Conservation (phyloP, 164 flowering plant genomes). For the Chimonanthus salicifolius region DNA sequence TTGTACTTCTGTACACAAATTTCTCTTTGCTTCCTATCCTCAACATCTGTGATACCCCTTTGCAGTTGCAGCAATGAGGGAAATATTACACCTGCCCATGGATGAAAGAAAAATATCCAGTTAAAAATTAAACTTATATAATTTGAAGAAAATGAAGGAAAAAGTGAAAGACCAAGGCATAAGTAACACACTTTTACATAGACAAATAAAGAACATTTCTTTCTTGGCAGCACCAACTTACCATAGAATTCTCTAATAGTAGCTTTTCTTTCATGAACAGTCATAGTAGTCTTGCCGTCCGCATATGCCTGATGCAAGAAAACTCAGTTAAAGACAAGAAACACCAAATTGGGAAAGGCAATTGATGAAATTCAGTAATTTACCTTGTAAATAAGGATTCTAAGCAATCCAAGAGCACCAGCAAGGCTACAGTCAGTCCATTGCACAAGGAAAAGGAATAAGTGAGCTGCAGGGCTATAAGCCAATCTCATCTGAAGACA, state of each 20-base stretch:
- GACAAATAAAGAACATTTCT: background rate
- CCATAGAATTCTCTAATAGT: conserved; percentile 83
- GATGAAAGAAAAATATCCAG: background rate
- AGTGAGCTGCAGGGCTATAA: conserved; percentile 78
- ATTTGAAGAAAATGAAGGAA: background rate
- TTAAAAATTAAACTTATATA: background rate
- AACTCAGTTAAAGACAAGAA: background rate
- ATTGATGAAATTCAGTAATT: background rate
- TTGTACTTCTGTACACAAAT: conserved; percentile 50
- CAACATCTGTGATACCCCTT: conserved; percentile 76
- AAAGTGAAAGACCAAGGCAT: background rate
- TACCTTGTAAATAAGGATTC: conserved; percentile 85
- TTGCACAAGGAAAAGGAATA: conserved; percentile 81
- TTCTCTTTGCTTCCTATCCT: conserved; percentile 73
- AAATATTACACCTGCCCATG: conserved; percentile 63
- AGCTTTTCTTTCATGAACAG: conserved; percentile 78
- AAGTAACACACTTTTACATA: background rate
- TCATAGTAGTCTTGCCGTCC: conserved; percentile 88
- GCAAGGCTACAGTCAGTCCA: conserved; percentile 93
- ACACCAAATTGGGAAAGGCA: background rate
- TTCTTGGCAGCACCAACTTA: conserved; percentile 19
- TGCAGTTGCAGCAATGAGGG: conserved; percentile 87
- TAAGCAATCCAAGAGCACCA: conserved; percentile 84
- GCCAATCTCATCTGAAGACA: conserved; percentile 89
- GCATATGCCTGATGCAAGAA: conserved; percentile 50